A percentile compares a stretch with the other conserved stretches of the same genome.
phyloP scores from a whole-genome alignment of 1,284 basidiomycete genomes.

The Pseudozyma sp. region DNA sequence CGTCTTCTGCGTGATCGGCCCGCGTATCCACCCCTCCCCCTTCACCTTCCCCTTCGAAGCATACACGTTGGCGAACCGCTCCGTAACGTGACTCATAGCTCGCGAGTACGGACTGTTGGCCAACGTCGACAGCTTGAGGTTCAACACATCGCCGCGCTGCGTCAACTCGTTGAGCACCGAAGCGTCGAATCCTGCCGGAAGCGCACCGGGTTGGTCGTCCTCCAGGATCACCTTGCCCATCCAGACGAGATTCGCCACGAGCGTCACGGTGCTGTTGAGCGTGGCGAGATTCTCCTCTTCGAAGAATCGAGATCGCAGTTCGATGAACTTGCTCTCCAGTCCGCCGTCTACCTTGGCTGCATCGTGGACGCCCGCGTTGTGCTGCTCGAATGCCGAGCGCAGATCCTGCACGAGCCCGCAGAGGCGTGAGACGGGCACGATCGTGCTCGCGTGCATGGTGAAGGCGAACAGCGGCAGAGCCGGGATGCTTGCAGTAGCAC shows the following conservation, averaged over 20 bases:
- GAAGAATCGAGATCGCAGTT: conserved; percentile 19
- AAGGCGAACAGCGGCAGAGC: conserved; percentile 29
- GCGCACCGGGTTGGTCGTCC: conserved; percentile 6
- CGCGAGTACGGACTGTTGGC: conserved; percentile 35
- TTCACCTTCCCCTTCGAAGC: conserved; percentile 5
- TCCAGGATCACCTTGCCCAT: conserved; percentile 28
- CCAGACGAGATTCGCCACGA: conserved; percentile 48
- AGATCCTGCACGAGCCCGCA: conserved; percentile 42
- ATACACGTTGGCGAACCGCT: conserved; percentile 38
- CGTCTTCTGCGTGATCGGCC: conserved; percentile 35
- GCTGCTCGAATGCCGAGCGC: conserved; percentile 29
- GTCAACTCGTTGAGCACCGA: conserved; percentile 24
- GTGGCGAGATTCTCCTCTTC: conserved; percentile 32
- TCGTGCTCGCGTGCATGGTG: conserved; percentile 36
- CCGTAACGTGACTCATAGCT: conserved; percentile 29
- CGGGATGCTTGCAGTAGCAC: conserved; percentile 9
- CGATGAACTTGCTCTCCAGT: conserved; percentile 16
- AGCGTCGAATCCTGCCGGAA: conserved; percentile 22
- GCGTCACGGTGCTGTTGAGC: conserved; percentile 44
- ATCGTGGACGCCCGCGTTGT: conserved; percentile 10
- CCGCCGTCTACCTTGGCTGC: conserved; percentile 9
- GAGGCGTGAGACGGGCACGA: conserved; percentile 48
- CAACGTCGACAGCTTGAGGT: conserved; percentile 29
- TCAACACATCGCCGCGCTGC: conserved; percentile 29
- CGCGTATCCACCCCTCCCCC: conserved; percentile 29